These are phyloP conservation scores for Zygosaccharomyces bailii DNA, from an alignment of 805 yeast genomes.

Conservation along the genomic window DNA sequence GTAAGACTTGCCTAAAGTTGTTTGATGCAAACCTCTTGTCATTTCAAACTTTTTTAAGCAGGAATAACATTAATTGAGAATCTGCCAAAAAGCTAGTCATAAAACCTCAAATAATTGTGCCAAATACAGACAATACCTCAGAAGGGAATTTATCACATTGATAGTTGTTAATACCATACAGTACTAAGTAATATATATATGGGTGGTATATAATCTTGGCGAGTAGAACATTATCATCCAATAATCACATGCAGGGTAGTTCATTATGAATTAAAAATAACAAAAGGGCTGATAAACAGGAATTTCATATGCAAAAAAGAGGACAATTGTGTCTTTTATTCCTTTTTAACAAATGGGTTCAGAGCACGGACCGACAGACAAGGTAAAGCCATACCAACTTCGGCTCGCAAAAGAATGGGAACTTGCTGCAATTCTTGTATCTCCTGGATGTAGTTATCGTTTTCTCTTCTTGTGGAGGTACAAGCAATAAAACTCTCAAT, in stretches of 20 bases:
- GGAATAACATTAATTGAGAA: no score
- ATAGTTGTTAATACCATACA: constrained; percentile 1
- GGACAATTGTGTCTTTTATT: constrained; percentile 1
- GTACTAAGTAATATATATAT: neutral
- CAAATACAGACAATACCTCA: no score
- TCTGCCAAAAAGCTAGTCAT: no score
- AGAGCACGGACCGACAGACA: constrained; percentile 88
- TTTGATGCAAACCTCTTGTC: no score
- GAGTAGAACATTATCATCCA: constrained; percentile 4
- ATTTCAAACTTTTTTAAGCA: no score
- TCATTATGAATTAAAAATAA: constrained; percentile 3
- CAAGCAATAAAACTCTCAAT: constrained; percentile 57
- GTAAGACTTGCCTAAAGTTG: no score
- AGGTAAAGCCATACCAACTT: constrained; percentile 92
- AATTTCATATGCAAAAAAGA: constrained; percentile 3
- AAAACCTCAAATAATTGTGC: neutral
- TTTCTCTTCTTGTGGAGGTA: constrained; percentile 59
- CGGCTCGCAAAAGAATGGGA: constrained; percentile 85
- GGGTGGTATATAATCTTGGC: constrained; percentile 3
- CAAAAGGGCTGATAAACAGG: neutral
- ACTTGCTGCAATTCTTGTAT: constrained; percentile 71
- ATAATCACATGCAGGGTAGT: constrained; percentile 6
- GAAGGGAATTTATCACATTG: no score
- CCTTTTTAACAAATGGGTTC: constrained; percentile 64
- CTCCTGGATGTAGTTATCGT: constrained; percentile 68